A percentile compares a stretch with the other conserved stretches of the same genome.
Evolutionary conservation across 2,329 filamentous ascomycete genomes (phyloP).

Genomic region (Fusarium pininemorale): DNA sequence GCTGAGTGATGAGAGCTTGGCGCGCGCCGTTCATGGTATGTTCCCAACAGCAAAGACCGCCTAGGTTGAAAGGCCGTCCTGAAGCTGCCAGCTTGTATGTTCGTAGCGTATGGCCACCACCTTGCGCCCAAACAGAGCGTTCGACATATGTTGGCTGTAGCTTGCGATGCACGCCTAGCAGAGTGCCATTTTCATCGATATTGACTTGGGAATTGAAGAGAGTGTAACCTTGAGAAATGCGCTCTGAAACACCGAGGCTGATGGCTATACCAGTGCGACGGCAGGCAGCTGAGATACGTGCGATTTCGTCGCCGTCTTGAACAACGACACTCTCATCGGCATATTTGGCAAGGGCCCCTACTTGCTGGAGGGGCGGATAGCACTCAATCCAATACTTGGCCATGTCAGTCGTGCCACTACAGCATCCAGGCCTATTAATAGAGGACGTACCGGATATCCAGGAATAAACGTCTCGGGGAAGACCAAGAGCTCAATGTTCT

Average conservation of each 20-base stretch:
- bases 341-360: neutral
- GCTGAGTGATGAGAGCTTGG: neutral
- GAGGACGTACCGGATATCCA: neutral
- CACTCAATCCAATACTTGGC: neutral
- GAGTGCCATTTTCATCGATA: neutral
- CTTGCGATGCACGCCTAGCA: neutral
- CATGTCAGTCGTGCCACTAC: too few relatives aligned
- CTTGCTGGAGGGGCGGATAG: neutral
- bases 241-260: neutral
- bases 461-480: neutral
- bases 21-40: neutral
- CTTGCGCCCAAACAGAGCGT: neutral
- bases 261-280: neutral
- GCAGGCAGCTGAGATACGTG: neutral
- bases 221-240: neutral
- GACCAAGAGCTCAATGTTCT: neutral
- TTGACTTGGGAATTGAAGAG: neutral
- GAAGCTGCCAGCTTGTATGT: neutral
- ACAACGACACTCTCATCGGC: neutral
- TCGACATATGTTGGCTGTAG: neutral
- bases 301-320: neutral
- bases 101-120: neutral
- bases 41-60: neutral
- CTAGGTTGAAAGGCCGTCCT: neutral
- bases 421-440: too few relatives aligned